Percentiles rank a stretch among this genome's conserved stretches.
These are phyloP conservation scores for Ampelocalamus luodianensis DNA, from an alignment of 176 grass and related monocot species.

Conservation along the genomic window DNA sequence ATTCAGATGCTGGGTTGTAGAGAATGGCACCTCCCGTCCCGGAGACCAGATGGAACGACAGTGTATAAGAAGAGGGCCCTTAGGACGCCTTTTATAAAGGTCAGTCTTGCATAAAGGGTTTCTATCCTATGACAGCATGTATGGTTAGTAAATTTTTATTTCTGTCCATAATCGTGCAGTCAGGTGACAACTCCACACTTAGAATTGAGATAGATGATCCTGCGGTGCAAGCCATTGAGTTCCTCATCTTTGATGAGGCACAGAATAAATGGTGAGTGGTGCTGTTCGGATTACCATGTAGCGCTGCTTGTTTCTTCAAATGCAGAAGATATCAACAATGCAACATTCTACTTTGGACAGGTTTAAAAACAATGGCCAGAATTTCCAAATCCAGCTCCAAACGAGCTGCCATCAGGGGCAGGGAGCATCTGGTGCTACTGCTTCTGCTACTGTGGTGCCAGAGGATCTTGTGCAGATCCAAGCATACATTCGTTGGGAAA, in stretches of 20 bases:
- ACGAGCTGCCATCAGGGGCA: constrained; percentile 36
- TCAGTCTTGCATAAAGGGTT: constrained; percentile 38
- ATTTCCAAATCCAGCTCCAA: constrained; percentile 78
- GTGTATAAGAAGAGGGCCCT: constrained; percentile 82
- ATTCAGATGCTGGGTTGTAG: constrained; percentile 54
- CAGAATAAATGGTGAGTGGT: constrained; percentile 81
- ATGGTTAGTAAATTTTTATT: constrained; percentile 8
- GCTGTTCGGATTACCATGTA: constrained; percentile 26
- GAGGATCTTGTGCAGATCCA: constrained; percentile 99
- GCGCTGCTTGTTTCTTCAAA: constrained; percentile 22
- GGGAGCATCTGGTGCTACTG: constrained; percentile 45
- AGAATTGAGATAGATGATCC: constrained; percentile 87
- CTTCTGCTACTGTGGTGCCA: constrained; percentile 60
- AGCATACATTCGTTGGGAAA: constrained; percentile 97
- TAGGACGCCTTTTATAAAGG: constrained; percentile 77
- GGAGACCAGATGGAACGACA: constrained; percentile 68
- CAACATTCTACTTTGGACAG: constrained; percentile 44
- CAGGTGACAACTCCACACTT: constrained; percentile 70
- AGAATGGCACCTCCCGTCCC: constrained; percentile 70
- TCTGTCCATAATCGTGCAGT: constrained; percentile 51
- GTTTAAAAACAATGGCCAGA: constrained; percentile 90
- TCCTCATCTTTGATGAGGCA: constrained; percentile 77
- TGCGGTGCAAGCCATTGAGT: constrained; percentile 78
- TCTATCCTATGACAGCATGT: neutral
- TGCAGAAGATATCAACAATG: constrained; percentile 1